Evolutionary conservation across 2,329 filamentous ascomycete species (phyloP), one percentile per base, ranked within the genome.

Genomic region (Xylaria sp.): DNA sequence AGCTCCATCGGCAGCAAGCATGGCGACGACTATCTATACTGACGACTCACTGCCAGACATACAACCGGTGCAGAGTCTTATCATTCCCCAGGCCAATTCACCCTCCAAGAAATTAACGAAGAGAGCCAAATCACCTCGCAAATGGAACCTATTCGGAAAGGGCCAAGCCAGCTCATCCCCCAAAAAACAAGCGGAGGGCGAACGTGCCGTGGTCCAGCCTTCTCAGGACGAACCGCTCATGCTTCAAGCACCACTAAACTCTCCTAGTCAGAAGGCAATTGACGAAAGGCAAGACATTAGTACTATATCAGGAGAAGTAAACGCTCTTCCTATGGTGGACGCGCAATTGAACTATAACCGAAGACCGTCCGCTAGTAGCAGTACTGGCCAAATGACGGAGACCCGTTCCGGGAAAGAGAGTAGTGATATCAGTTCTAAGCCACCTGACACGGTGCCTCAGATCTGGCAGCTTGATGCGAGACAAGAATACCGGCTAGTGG

Each of bases 61-160:
- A 28, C 81, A 83, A 12, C 72, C 77, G 5, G 82, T 82, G 46
- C 72, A 76, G 0, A 77, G 78, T 7, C 78, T 75, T 9, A 80
- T 80, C 3, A 76, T 77, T 7, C 67, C 76, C 12, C 73, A 76
- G 28, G 60, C 78, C 70, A 75, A 71, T 25, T 72, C 76, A 23
- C 77, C 75, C 37, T 80, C 86, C 0, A 89, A 85, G 78, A 90
- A 90, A 76, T 78, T 88, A 25, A 82, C 84, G 25, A 90, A 89
- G 76, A 83, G 84, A 63, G 77, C 84, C 1, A 85, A 83, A 52
- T 88, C 87, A 31, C 88, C 88, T 28, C 84, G 86, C 8, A 89
- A 86, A 73, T 91, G 89, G 89, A 90, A 90, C 71, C 77, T 90
- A 13, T 91, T 91, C 72, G 84, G 88, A 58, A 83, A 88, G 56